Percentiles rank a stretch among this genome's conserved stretches.
Conservation (phyloP, 2,329 filamentous ascomycete species). For the Arthroderma uncinatum region DNA sequence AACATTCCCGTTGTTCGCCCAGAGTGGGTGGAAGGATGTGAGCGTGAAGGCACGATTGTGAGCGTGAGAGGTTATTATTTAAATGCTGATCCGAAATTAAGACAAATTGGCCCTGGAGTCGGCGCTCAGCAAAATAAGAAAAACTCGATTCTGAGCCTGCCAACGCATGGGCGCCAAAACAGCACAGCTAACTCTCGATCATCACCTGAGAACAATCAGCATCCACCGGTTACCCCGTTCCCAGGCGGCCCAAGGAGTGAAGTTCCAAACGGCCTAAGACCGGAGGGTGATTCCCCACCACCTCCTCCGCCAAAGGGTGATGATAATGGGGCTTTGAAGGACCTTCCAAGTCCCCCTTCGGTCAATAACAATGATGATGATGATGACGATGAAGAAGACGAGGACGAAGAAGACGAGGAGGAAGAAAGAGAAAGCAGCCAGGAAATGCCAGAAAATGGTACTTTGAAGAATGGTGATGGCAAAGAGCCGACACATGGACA, state of each 20-base stretch:
- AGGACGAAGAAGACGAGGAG: slow-evolving; percentile 9
- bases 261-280: slow-evolving; percentile 7
- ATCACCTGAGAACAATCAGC: slow-evolving; percentile 2
- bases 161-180: slow-evolving; percentile 5
- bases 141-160: slow-evolving; percentile 9
- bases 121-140: slow-evolving; percentile 14
- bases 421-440: slow-evolving; percentile 10
- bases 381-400: slow-evolving; percentile 11
- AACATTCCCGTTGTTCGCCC: slow-evolving; percentile 95
- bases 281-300: slow-evolving; percentile 9
- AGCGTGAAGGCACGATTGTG: slow-evolving; percentile 81
- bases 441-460: not conserved
- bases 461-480: not conserved
- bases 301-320: slow-evolving; percentile 7
- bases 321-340: not conserved
- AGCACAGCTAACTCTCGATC: not conserved
- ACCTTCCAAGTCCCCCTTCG: slow-evolving; percentile 5
- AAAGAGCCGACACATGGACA: not conserved
- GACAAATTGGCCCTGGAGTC: slow-evolving; percentile 37
- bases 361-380: not conserved
- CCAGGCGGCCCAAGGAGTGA: slow-evolving; percentile 14
- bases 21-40: slow-evolving; percentile 96
- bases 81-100: slow-evolving; percentile 62
- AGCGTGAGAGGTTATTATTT: slow-evolving; percentile 94
- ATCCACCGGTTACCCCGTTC: slow-evolving; percentile 19